phyloP scores from a whole-genome alignment of 352 stramenopile species.

The Globisporangium polare region DNA sequence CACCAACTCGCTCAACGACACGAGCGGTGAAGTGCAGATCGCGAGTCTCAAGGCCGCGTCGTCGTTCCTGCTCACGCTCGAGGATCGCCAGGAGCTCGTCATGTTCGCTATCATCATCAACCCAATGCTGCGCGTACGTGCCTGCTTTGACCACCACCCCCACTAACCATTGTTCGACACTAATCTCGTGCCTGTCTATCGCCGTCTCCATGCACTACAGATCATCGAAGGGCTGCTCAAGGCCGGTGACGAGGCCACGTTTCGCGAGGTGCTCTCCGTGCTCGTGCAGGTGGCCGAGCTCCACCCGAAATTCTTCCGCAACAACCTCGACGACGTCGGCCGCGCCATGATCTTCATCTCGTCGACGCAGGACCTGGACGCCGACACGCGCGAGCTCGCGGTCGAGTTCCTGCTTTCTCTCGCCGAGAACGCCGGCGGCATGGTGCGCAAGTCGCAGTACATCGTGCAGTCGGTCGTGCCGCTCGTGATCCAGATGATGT shows the following conservation, averaged over 20 bases:
- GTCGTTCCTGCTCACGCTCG: slow-evolving; percentile 72
- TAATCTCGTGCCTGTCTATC: background rate
- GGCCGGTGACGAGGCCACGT: slow-evolving; percentile 50
- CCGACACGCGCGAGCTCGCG: slow-evolving; percentile 72
- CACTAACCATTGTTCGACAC: background rate
- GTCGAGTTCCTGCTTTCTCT: slow-evolving; percentile 82
- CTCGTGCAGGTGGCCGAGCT: slow-evolving; percentile 74
- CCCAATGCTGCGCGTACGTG: slow-evolving; percentile 60
- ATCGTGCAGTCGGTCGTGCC: slow-evolving; percentile 68
- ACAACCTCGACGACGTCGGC: slow-evolving; percentile 58
- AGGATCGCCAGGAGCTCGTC: slow-evolving; percentile 59
- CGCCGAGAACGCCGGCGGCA: slow-evolving; percentile 74
- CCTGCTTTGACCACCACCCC: background rate
- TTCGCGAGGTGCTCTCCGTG: slow-evolving; percentile 68
- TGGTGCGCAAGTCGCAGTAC: slow-evolving; percentile 72
- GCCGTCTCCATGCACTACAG: slow-evolving; percentile 12
- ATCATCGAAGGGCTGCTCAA: slow-evolving; percentile 70
- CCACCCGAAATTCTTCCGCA: slow-evolving; percentile 82
- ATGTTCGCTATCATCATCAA: slow-evolving; percentile 68
- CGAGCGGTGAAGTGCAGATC: slow-evolving; percentile 58
- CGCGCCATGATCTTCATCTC: slow-evolving; percentile 81
- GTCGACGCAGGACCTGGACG: slow-evolving; percentile 55
- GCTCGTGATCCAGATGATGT: slow-evolving; percentile 75
- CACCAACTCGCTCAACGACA: slow-evolving; percentile 64
- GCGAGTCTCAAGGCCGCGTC: slow-evolving; percentile 66